Conservation (phyloP, 2,329 filamentous ascomycete genomes). For the Westerdykella ornata region DNA sequence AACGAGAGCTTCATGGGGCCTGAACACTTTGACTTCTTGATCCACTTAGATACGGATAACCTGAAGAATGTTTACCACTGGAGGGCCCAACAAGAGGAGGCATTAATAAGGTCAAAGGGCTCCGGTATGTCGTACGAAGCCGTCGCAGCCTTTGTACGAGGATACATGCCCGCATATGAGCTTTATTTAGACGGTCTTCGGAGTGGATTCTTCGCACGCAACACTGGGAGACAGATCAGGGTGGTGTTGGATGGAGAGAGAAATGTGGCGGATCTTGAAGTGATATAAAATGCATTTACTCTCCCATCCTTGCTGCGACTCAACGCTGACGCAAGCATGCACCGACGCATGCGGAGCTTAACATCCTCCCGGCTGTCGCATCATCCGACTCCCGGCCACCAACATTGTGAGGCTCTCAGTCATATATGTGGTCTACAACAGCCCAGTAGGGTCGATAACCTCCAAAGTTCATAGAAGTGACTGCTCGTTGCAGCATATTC, state of each 20-base stretch:
- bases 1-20: slow-evolving; percentile 39
- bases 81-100: slow-evolving; percentile 73
- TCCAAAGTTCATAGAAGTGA: too few species aligned
- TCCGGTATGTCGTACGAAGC: slow-evolving; percentile 77
- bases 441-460: too few species aligned
- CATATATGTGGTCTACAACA: too few species aligned
- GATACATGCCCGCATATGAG: slow-evolving; percentile 52
- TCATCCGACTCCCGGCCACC: too few species aligned
- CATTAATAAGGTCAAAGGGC: slow-evolving; percentile 59
- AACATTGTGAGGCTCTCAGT: too few species aligned
- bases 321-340: too few species aligned
- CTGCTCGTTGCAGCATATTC: too few species aligned
- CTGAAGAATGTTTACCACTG: slow-evolving; percentile 73
- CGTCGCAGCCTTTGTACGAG: slow-evolving; percentile 68
- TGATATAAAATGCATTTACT: slow-evolving; percentile 1
- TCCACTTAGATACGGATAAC: slow-evolving; percentile 67
- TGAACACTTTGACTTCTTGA: slow-evolving; percentile 50
- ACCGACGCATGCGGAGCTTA: too few species aligned
- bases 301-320: too few species aligned
- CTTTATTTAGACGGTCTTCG: slow-evolving; percentile 47
- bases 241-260: slow-evolving; percentile 46
- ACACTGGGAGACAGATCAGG: slow-evolving; percentile 45
- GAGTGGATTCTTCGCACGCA: slow-evolving; percentile 42
- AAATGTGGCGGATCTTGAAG: slow-evolving; percentile 35
- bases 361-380: too few species aligned